Conservation (phyloP, 768 basidiomycete genomes). For the Leccinum imitatum region DNA sequence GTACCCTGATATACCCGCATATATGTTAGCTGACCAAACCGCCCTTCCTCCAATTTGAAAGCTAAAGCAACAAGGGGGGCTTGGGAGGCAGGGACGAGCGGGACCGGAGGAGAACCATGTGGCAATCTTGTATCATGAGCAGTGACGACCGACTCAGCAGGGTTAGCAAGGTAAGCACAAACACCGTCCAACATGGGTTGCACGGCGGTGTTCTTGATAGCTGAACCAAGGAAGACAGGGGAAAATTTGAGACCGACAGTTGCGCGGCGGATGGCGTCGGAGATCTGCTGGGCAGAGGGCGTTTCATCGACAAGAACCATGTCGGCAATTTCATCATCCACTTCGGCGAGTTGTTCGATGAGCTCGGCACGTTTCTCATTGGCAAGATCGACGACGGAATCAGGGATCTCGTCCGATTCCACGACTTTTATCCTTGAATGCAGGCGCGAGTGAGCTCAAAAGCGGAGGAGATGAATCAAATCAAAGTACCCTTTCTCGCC, state of each 20-base stretch:
- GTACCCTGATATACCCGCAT: slow-evolving; percentile 98
- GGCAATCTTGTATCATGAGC: slow-evolving; percentile 84
- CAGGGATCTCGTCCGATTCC: slow-evolving; percentile 86
- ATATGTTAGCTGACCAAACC: slow-evolving; percentile 96
- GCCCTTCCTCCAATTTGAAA: slow-evolving; percentile 97
- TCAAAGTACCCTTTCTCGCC: slow-evolving; percentile 86
- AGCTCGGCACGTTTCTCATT: slow-evolving; percentile 86
- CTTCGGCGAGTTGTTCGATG: slow-evolving; percentile 93
- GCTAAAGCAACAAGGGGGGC: slow-evolving; percentile 92
- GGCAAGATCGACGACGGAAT: slow-evolving; percentile 67
- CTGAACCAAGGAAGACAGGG: slow-evolving; percentile 95
- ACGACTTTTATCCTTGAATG: slow-evolving; percentile 67
- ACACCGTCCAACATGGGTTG: slow-evolving; percentile 94
- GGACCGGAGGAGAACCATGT: slow-evolving; percentile 62
- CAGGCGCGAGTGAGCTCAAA: slow-evolving; percentile 3
- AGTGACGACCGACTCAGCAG: slow-evolving; percentile 70
- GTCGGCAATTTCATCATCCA: slow-evolving; percentile 94
- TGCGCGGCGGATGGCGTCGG: slow-evolving; percentile 82
- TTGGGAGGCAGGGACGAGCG: slow-evolving; percentile 77
- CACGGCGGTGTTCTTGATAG: slow-evolving; percentile 95
- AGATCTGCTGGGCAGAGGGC: slow-evolving; percentile 72
- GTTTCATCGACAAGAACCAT: slow-evolving; percentile 82
- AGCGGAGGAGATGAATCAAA: neutral
- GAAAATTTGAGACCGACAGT: slow-evolving; percentile 89
- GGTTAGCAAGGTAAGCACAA: slow-evolving; percentile 92